These are phyloP conservation scores for Penicillium salamii DNA, from an alignment of 495 filamentous ascomycete species.

Conservation along the genomic window DNA sequence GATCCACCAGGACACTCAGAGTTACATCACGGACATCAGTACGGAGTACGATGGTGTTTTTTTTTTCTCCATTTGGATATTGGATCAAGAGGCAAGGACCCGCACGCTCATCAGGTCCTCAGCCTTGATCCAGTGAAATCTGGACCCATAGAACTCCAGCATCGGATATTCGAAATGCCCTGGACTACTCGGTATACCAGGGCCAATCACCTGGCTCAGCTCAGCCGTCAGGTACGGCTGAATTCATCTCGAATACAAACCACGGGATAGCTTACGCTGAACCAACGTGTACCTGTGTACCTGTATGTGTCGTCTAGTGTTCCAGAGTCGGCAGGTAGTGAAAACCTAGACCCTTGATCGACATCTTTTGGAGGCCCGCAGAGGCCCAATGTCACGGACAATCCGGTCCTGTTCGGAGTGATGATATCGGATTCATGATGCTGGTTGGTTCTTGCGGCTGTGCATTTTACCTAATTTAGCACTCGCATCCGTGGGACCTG, in stretches of 20 bases:
- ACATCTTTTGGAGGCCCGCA: background rate
- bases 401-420: background rate
- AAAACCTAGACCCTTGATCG: background rate
- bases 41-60: slow-evolving; percentile 1
- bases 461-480: background rate
- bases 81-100: slow-evolving; percentile 5
- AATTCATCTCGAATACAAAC: background rate
- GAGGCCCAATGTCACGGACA: background rate
- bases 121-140: background rate
- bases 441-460: background rate
- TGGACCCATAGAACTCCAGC: slow-evolving; percentile 1
- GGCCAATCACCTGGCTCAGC: background rate
- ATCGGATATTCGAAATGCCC: background rate
- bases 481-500: background rate
- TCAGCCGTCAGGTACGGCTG: background rate
- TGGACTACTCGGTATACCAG: too few species aligned
- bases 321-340: background rate
- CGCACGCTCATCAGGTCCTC: background rate
- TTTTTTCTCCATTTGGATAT: slow-evolving; percentile 7
- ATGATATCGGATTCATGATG: background rate
- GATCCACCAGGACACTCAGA: background rate
- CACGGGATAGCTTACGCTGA: background rate
- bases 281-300: background rate
- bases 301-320: background rate
- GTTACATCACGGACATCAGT: slow-evolving; percentile 8